Percentiles rank a stretch among this genome's conserved stretches.
Evolutionary conservation across 2,329 filamentous ascomycete species (phyloP).

Genomic region (Alternaria metachromatica): DNA sequence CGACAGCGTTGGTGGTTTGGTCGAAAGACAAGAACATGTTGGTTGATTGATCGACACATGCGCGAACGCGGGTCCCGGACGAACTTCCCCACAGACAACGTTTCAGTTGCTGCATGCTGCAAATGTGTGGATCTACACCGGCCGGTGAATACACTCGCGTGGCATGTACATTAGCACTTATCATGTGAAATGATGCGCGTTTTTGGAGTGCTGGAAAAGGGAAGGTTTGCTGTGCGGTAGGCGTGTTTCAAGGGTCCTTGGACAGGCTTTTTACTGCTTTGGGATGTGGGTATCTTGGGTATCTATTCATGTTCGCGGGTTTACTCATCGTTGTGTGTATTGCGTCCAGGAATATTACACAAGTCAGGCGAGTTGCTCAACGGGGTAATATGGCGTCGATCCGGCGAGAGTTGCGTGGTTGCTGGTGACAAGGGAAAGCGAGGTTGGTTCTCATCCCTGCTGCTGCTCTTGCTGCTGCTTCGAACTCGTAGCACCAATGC

Average conservation of each 20-base stretch:
- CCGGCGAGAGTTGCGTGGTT: not conserved
- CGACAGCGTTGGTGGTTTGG: not conserved
- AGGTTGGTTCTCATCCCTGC: constrained; percentile 12
- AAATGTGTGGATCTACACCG: not conserved
- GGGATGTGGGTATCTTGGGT: not conserved
- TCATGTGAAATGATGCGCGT: not conserved
- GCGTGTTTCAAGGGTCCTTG: not conserved
- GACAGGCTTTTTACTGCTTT: not conserved
- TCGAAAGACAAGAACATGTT: not conserved
- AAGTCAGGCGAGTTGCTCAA: not conserved
- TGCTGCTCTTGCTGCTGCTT: constrained; percentile 13
- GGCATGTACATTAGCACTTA: not conserved
- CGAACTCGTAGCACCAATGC: not conserved
- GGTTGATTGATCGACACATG: not conserved
- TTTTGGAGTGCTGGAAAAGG: not conserved
- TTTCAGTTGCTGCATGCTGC: not conserved
- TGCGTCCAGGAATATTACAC: not conserved
- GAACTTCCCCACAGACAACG: not conserved
- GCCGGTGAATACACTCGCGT: not conserved
- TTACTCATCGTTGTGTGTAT: not conserved
- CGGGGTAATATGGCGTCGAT: not conserved
- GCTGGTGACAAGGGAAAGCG: not conserved
- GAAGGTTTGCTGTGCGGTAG: not conserved
- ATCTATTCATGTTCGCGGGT: not conserved
- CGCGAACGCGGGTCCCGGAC: not conserved